Conservation (phyloP, 2,329 filamentous ascomycete species). For the Leptographium wingfieldii region DNA sequence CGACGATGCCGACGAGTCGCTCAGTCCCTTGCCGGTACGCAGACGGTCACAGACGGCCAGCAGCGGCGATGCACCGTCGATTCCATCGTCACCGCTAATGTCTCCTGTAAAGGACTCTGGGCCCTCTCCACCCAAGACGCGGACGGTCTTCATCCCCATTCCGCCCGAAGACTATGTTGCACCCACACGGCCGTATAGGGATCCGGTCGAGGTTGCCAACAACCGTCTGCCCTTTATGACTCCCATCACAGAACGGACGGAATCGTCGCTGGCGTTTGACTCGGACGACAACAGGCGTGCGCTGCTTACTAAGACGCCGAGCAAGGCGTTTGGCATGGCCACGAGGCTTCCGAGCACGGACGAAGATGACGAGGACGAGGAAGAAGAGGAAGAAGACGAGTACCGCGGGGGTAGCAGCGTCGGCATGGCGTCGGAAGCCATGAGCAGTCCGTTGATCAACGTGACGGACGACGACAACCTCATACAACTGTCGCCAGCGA, state of each 20-base stretch:
- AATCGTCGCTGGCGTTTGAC: constrained; percentile 65
- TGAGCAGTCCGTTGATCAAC: constrained; percentile 48
- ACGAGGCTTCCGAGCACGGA: constrained; percentile 12
- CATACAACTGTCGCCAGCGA: constrained; percentile 1
- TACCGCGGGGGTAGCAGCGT: constrained; percentile 20
- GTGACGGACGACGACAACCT: constrained; percentile 26
- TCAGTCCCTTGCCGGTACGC: constrained; percentile 9
- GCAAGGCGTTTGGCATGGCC: constrained; percentile 32
- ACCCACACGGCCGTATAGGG: constrained; percentile 66
- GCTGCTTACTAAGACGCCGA: constrained; percentile 65
- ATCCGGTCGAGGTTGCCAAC: constrained; percentile 68
- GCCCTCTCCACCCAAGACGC: constrained; percentile 35
- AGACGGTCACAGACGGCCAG: neutral
- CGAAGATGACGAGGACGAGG: constrained; percentile 15
- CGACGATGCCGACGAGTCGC: constrained; percentile 19
- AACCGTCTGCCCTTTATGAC: constrained; percentile 97
- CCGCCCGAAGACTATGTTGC: constrained; percentile 80
- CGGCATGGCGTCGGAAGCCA: neutral
- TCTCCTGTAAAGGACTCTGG: constrained; percentile 18
- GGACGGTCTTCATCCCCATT: constrained; percentile 57
- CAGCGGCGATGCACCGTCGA: neutral
- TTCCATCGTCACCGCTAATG: constrained; percentile 5
- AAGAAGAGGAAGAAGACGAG: constrained; percentile 14
- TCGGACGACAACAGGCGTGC: constrained; percentile 43
- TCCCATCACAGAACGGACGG: constrained; percentile 90